These are phyloP conservation scores for Ceratocystis destructans DNA, from an alignment of 2,329 filamentous ascomycete species.

Conservation along the genomic window DNA sequence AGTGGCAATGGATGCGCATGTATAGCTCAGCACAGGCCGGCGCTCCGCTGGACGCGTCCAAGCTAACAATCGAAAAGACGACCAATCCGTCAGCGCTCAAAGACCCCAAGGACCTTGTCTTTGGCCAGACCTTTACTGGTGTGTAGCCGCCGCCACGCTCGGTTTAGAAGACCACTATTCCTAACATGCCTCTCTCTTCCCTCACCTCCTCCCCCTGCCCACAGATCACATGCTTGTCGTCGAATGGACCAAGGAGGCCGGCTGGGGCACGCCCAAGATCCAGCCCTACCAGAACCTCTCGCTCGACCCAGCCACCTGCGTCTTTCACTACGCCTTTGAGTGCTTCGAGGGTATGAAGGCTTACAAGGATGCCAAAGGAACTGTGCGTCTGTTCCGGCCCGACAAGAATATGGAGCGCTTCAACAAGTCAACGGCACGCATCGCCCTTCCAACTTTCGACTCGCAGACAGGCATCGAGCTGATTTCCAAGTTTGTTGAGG, in stretches of 20 bases:
- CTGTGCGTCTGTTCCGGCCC: constrained; percentile 79
- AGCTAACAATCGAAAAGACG: constrained; percentile 62
- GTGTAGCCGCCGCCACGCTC: constrained; percentile 21
- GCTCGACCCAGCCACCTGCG: constrained; percentile 88
- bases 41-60: constrained; percentile 58
- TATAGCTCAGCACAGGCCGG: constrained; percentile 34
- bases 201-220: not conserved
- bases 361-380: constrained; percentile 72
- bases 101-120: constrained; percentile 70
- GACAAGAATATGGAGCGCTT: constrained; percentile 92
- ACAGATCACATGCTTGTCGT: constrained; percentile 92
- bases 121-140: constrained; percentile 87
- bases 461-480: constrained; percentile 61
- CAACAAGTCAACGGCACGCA: constrained; percentile 81
- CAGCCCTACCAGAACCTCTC: constrained; percentile 93
- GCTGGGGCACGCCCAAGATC: constrained; percentile 74
- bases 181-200: constrained; percentile 9
- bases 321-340: constrained; percentile 97
- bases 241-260: constrained; percentile 76
- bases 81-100: constrained; percentile 58
- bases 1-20: constrained; percentile 13
- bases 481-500: constrained; percentile 62
- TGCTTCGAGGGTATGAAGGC: constrained; percentile 99
- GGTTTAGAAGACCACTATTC: not conserved
- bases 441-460: constrained; percentile 82